Evolutionary conservation across 345 rosid species (phyloP), one percentile per base, ranked within the genome.

Genomic region (Lagerstroemia speciosa): DNA sequence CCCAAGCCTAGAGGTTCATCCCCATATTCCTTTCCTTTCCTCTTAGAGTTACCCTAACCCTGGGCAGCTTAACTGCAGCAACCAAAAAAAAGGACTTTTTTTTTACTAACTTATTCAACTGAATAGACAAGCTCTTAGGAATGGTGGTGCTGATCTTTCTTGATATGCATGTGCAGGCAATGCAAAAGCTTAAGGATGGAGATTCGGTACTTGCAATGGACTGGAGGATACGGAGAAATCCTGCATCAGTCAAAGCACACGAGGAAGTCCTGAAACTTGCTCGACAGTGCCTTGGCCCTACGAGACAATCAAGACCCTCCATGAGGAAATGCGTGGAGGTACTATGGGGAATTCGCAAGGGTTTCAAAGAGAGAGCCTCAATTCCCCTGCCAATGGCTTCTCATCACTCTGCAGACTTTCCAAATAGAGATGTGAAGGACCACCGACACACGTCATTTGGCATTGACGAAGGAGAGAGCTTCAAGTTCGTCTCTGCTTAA

Each of bases 191-290:
- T 52, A 87, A 80, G 72, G 83, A 74, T 27, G 82, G 83, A 50
- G 95, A 91, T 19, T 78, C 82, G 29, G 77, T 93, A 62, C 65
- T 89, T 27, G 88, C 81, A 1, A 89, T 93, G 97, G 97, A 93
- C 73, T 87, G 90, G 43, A 74, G 81, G 61, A 72, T 93, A 24
- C 81, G 72, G 74, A 86, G 97, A 75, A 84, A 72, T 77, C 83
- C 92, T 57, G 89, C 84, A 38, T 85, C 96, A 24, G 79, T 73
- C 71, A 77, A 71, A 67, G 95, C 81, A 48, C 75, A 79, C 36
- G 91, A 83, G 79, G 74, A 81, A 32, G 79, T 93, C 37, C 84
- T 91, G 64, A 80, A 60, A 77, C 85, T 93, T 69, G 98, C 97
- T 11, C 78, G 66, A 4, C 75, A 73, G 48, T 93, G 98, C 82